Evolutionary conservation across 23 red algal genomes (phyloP).

Genomic region (Gracilariopsis chorda): DNA sequence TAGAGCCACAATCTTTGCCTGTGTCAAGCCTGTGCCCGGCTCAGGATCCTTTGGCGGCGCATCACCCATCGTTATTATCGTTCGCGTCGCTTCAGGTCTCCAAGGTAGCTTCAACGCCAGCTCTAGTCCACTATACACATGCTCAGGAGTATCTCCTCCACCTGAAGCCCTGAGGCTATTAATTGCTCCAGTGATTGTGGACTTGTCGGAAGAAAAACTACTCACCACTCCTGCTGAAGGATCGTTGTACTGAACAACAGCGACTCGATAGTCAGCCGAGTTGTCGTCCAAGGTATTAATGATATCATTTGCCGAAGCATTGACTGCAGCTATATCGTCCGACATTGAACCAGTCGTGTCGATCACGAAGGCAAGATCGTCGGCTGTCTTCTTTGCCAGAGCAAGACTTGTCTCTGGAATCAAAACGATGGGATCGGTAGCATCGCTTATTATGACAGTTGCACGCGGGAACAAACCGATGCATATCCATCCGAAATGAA

Average conservation of each 20-base stretch:
- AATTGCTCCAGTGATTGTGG: background rate
- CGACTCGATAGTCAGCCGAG: background rate
- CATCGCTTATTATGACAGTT: background rate
- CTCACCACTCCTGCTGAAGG: background rate
- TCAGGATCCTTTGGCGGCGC: background rate
- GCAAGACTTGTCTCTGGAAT: background rate
- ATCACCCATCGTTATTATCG: background rate
- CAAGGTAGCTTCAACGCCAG: background rate
- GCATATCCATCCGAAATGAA: background rate
- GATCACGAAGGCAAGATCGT: slow-evolving; percentile 15
- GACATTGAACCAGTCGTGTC: slow-evolving; percentile 16
- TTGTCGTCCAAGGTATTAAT: background rate
- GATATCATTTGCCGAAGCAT: background rate
- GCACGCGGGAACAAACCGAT: background rate
- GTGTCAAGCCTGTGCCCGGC: background rate
- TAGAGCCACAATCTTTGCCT: background rate
- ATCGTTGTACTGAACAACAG: background rate
- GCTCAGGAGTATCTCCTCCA: background rate
- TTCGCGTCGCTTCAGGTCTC: slow-evolving; percentile 6
- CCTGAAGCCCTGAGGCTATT: background rate
- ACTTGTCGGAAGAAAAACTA: background rate
- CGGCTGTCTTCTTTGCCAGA: background rate
- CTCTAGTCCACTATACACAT: background rate
- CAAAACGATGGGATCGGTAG: background rate
- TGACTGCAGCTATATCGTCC: slow-evolving; percentile 1